These are phyloP conservation scores for Schwanniomyces pseudopolymorphus DNA, from an alignment of 805 yeast species.

Conservation along the genomic window DNA sequence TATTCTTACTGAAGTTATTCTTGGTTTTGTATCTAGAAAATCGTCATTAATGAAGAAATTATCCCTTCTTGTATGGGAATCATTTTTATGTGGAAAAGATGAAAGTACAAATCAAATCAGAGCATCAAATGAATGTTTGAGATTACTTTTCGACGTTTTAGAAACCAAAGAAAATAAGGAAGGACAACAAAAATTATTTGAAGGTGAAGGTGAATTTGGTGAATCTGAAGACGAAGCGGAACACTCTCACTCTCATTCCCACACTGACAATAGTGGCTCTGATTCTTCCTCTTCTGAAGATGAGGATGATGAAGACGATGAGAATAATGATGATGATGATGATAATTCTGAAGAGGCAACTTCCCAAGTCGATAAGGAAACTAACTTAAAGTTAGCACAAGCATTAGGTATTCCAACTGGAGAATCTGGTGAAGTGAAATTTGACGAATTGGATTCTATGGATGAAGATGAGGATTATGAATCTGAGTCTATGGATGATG, in stretches of 20 bases:
- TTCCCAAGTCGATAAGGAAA: constrained; percentile 35
- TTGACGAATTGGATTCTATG: constrained; percentile 32
- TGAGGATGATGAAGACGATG: constrained; percentile 16
- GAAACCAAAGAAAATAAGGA: constrained; percentile 70
- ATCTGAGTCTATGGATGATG: constrained; percentile 82
- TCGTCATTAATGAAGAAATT: constrained; percentile 37
- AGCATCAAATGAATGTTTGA: constrained; percentile 31
- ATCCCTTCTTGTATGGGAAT: constrained; percentile 41
- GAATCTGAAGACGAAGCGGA: constrained; percentile 19
- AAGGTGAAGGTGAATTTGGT: constrained; percentile 46
- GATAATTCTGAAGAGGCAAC: constrained; percentile 11
- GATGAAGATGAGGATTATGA: constrained; percentile 61
- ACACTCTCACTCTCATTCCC: neutral
- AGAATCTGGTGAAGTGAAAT: constrained; percentile 45
- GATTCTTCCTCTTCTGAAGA: constrained; percentile 19
- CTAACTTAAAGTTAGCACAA: constrained; percentile 65
- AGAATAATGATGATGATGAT: constrained; percentile 10
- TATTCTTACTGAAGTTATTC: constrained; percentile 42
- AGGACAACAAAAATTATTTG: constrained; percentile 77
- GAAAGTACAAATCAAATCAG: constrained; percentile 23
- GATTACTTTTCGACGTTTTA: constrained; percentile 36
- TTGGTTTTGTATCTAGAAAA: constrained; percentile 44
- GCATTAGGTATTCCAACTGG: constrained; percentile 64
- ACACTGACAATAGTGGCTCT: constrained; percentile 8
- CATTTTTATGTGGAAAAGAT: constrained; percentile 31